Evolutionary conservation across 1,139 yeast genomes (phyloP).

Genomic region (Eremothecium coryli): DNA sequence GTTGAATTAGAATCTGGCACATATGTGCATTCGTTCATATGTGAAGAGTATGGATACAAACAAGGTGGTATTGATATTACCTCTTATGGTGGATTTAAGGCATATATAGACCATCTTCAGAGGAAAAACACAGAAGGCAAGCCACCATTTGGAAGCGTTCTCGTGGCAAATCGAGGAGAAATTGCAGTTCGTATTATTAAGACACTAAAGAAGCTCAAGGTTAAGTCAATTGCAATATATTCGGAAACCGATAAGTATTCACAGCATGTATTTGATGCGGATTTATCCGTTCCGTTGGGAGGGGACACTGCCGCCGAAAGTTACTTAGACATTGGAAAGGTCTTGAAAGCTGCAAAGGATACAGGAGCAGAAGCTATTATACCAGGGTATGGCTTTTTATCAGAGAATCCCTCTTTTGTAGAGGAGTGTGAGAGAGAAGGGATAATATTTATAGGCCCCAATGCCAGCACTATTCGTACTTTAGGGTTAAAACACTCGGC

Average conservation of each 20-base stretch:
- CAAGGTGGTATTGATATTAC: slow-evolving; percentile 70
- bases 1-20: slow-evolving; percentile 72
- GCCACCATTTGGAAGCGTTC: slow-evolving; percentile 74
- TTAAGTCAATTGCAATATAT: slow-evolving; percentile 76
- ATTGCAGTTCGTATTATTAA: slow-evolving; percentile 90
- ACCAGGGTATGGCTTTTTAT: slow-evolving; percentile 94
- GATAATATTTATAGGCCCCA: slow-evolving; percentile 87
- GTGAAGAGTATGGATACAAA: slow-evolving; percentile 80
- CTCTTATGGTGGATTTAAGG: slow-evolving; percentile 78
- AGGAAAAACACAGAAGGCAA: slow-evolving; percentile 25
- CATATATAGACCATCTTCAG: slow-evolving; percentile 42
- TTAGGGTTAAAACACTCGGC: slow-evolving; percentile 95
- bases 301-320: slow-evolving; percentile 87
- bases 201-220: slow-evolving; percentile 71
- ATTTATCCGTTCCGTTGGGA: slow-evolving; percentile 65
- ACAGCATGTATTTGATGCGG: slow-evolving; percentile 76
- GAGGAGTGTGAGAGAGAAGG: slow-evolving; percentile 78
- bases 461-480: slow-evolving; percentile 83
- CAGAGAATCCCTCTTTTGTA: slow-evolving; percentile 94
- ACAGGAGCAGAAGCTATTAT: slow-evolving; percentile 85
- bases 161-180: slow-evolving; percentile 96
- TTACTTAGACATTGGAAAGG: slow-evolving; percentile 74
- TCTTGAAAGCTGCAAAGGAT: slow-evolving; percentile 72
- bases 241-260: slow-evolving; percentile 87
- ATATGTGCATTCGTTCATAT: slow-evolving; percentile 85